Percentiles rank a stretch among this genome's conserved stretches.
Evolutionary conservation across 192 early-diverging fungal species (phyloP).

Genomic region (Obelidium mucronatum): DNA sequence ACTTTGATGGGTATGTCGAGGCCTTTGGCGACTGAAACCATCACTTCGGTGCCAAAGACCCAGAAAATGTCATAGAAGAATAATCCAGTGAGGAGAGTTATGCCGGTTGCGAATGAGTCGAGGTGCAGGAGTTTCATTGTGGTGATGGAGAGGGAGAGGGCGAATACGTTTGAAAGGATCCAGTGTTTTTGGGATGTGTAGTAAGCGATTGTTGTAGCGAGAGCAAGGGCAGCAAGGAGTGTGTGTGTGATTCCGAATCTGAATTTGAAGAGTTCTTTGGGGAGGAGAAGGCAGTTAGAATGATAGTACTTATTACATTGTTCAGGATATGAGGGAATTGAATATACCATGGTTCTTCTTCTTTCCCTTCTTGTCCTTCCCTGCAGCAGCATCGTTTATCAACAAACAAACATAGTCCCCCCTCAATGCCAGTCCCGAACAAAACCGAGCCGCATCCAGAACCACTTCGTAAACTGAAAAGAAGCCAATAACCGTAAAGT

Average conservation of each 20-base stretch:
- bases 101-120: conserved; percentile 97
- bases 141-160: conserved; percentile 84
- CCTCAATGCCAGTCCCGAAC: conserved; percentile 69
- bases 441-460: conserved; percentile 56
- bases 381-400: conserved; percentile 65
- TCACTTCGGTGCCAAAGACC: conserved; percentile 99
- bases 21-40: conserved; percentile 96
- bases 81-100: conserved; percentile 87
- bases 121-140: conserved; percentile 87
- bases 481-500: conserved; percentile 84
- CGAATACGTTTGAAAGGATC: conserved; percentile 89
- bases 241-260: conserved; percentile 68
- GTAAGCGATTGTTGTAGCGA: conserved; percentile 68
- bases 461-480: conserved; percentile 73
- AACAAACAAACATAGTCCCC: conserved; percentile 71
- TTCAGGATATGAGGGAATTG: no score
- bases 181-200: conserved; percentile 92
- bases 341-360: not conserved
- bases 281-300: no score
- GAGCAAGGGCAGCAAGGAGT: conserved; percentile 61
- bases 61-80: conserved; percentile 99
- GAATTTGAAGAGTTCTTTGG: conserved; percentile 49
- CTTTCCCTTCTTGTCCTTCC: not conserved
- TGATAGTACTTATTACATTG: no score
- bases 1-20: conserved; percentile 99